Evolutionary conservation across 225 moss, liverwort and hornwort genomes (phyloP).

Genomic region (Polytrichum formosum): DNA sequence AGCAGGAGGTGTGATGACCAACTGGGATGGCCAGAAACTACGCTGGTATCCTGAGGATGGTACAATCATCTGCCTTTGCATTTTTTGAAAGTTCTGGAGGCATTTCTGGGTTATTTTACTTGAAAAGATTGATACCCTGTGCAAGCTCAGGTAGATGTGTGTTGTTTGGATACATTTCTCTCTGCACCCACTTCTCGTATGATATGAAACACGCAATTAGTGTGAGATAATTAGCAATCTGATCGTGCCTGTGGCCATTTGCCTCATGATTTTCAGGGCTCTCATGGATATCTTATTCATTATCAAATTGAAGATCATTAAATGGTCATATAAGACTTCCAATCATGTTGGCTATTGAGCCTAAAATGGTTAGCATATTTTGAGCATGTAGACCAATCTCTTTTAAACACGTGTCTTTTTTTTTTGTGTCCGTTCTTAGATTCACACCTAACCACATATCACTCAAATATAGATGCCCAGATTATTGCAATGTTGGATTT

Average conservation of each 20-base stretch:
- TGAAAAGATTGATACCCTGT: background rate
- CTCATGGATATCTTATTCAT: background rate
- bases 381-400: no score
- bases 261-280: background rate
- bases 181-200: no score
- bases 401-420: no score
- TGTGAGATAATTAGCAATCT: background rate
- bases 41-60: slow-evolving; percentile 74
- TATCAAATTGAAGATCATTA: no score
- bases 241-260: background rate
- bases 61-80: slow-evolving; percentile 20
- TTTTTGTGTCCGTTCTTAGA: no score
- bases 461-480: no score
- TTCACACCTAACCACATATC: no score
- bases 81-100: background rate
- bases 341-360: no score
- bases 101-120: background rate
- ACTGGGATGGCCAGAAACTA: slow-evolving; percentile 81
- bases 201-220: no score
- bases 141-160: background rate
- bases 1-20: slow-evolving; percentile 86
- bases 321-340: no score
- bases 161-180: background rate
- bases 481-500: no score
- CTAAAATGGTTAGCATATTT: no score